Evolutionary conservation across 176 grass and related monocot species (phyloP), one percentile per base, ranked within the genome.

Genomic region (Triticum timopheevii): DNA sequence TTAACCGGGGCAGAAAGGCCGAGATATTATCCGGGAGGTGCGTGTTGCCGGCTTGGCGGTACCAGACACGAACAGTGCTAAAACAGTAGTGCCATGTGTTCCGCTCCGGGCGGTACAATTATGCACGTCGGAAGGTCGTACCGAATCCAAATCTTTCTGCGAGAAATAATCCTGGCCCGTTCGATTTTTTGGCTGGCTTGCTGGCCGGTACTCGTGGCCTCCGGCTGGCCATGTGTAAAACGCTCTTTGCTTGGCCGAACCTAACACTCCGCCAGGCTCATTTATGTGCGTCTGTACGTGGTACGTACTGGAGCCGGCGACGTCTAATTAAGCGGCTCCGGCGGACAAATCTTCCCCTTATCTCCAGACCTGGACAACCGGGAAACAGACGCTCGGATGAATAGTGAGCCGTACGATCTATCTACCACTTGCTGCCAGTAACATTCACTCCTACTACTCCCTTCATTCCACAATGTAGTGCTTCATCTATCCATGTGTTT

Each of bases 61-160:
- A 59, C 7, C 20, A 73, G 28, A 7, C 68, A 17, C 23, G 8
- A 74, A 81, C 70, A 76, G 77, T 61, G 20, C 31, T n/a, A 40
- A 50, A 56, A 82, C 83, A 86, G 78, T 82, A 13, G 16, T 59
- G 63, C 33, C 84, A 76, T 65, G 69, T 86, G 83, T 80, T 65
- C 22, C 61, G 15, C 61, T 54, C 4, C 1, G 3, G 25, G 13
- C 61, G 68, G 82, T 66, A 66, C 88, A 69, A 82, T 81, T 85
- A 81, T 74, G 69, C 69, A 22, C 56, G 10, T 7, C 24, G 4
- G 10, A 69, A 76, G 49, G 73, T 49, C 23, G 71, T 20, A 79
- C 23, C 34, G 34, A 79, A 79, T 79, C 61, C 39, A 59, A 77
- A 67, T 65, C 34, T 68, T 56, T 33, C 44, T 58, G 45, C 24